A percentile compares a stretch with the other conserved stretches of the same genome.
These are phyloP conservation scores for Candida oleophila DNA, from an alignment of 805 yeast genomes.

Conservation along the genomic window DNA sequence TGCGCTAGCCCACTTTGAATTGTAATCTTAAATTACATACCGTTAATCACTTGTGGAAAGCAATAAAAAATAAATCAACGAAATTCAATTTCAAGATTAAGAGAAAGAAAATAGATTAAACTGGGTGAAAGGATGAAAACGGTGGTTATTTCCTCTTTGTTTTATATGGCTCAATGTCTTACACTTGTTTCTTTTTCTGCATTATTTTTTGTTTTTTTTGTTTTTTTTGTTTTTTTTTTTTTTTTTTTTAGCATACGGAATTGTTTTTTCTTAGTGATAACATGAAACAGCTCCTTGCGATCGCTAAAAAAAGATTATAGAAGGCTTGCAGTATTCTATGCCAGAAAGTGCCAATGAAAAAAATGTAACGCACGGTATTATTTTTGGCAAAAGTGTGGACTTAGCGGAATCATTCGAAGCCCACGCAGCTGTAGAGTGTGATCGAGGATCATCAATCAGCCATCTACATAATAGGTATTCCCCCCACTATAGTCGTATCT, in stretches of 20 bases:
- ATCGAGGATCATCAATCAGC: too few relatives aligned
- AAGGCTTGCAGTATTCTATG: not conserved
- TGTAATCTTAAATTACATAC: too few relatives aligned
- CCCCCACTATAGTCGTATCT: too few relatives aligned
- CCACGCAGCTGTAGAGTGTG: too few relatives aligned
- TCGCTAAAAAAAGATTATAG: conserved; percentile 1
- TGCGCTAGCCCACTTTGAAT: too few relatives aligned
- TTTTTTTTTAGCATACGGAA: not conserved
- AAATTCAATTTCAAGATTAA: too few relatives aligned
- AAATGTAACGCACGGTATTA: not conserved
- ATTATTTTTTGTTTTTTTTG: not conserved
- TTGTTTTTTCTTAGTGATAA: not conserved
- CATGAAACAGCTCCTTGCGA: conserved; percentile 3
- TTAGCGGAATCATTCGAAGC: too few relatives aligned
- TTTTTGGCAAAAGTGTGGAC: too few relatives aligned
- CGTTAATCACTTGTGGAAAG: too few relatives aligned
- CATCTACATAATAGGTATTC: not conserved
- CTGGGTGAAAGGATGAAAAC: too few relatives aligned
- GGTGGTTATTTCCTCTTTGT: not conserved
- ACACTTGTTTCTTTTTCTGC: too few relatives aligned
- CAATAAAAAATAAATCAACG: too few relatives aligned
- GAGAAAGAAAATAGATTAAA: not conserved
- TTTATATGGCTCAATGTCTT: not conserved
- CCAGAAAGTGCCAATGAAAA: not conserved
- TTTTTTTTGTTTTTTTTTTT: not conserved